A percentile compares a stretch with the other conserved stretches of the same genome.
These are phyloP conservation scores for Backusella sp. DNA, from an alignment of 192 early-diverging fungal species.

Conservation along the genomic window DNA sequence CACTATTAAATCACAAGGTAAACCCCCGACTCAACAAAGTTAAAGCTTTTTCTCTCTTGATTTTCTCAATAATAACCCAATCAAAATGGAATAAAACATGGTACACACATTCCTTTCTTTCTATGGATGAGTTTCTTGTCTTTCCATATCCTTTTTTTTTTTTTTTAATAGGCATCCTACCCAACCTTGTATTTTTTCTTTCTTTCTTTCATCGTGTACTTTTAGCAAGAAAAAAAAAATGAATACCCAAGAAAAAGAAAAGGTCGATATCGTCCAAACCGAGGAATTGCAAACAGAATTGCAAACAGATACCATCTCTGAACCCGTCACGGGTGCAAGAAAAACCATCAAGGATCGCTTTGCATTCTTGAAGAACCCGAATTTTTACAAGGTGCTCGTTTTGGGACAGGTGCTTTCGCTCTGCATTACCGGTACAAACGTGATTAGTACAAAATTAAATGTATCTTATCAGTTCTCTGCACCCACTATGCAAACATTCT, in stretches of 20 bases:
- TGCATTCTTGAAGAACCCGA: slow-evolving; percentile 26
- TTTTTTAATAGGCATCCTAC: background rate
- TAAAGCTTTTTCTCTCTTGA: no score
- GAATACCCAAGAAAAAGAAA: background rate
- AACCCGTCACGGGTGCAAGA: background rate
- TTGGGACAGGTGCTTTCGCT: slow-evolving; percentile 61
- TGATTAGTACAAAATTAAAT: slow-evolving; percentile 63
- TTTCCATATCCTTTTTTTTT: background rate
- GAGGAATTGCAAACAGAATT: background rate
- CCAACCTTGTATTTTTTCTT: background rate
- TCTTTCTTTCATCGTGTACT: background rate
- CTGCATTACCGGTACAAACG: slow-evolving; percentile 74
- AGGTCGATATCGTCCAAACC: background rate
- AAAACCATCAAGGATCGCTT: slow-evolving; percentile 19
- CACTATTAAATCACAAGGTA: no score
- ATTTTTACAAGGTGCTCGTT: slow-evolving; percentile 30
- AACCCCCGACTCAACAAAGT: no score
- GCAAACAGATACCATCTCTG: background rate
- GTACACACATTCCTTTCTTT: background rate
- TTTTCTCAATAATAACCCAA: background rate
- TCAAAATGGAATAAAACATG: background rate
- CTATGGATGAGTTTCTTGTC: background rate
- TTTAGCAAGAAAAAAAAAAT: background rate
- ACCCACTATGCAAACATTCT: slow-evolving; percentile 72
- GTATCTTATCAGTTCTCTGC: slow-evolving; percentile 47